A percentile compares a stretch with the other conserved stretches of the same genome.
Evolutionary conservation across 495 filamentous ascomycete species (phyloP).

Genomic region (Cercophora scortea): DNA sequence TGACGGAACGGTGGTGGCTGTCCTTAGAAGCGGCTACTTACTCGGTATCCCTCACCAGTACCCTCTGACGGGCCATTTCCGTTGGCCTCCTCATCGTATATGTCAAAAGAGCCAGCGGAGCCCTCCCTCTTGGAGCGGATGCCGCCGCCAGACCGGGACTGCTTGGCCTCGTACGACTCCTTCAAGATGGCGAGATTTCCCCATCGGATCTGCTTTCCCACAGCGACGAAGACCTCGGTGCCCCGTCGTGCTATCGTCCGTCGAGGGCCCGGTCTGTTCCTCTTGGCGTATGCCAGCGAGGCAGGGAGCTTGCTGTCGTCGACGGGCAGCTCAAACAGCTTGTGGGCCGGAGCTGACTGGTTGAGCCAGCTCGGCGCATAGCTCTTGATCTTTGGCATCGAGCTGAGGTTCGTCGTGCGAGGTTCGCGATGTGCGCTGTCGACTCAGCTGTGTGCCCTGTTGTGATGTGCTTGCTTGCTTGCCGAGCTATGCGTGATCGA

Average conservation of each 20-base stretch:
- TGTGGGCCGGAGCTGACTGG: constrained; percentile 62
- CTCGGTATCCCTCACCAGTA: constrained; percentile 36
- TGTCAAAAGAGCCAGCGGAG: constrained; percentile 21
- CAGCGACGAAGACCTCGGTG: constrained; percentile 75
- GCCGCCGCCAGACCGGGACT: constrained; percentile 6
- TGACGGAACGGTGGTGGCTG: neutral
- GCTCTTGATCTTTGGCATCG: constrained; percentile 72
- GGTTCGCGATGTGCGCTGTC: neutral
- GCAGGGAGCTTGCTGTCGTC: constrained; percentile 17
- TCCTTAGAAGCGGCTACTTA: constrained; percentile 17
- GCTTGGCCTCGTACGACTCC: constrained; percentile 51
- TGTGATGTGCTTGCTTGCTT: too few relatives aligned
- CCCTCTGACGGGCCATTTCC: constrained; percentile 9
- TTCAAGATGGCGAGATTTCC: constrained; percentile 67
- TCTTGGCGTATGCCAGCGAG: constrained; percentile 26
- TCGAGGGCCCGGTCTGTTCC: constrained; percentile 44
- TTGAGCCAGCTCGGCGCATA: constrained; percentile 81
- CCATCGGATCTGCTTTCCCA: constrained; percentile 83
- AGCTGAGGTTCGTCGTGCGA: neutral
- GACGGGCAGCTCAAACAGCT: constrained; percentile 50
- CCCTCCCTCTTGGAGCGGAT: constrained; percentile 25
- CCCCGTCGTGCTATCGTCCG: constrained; percentile 66
- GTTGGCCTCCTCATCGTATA: constrained; percentile 21
- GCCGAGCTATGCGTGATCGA: too few relatives aligned
- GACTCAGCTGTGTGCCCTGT: neutral